Evolutionary conservation across 257 asterid species (phyloP).

Genomic region (Nicotiana paniculata): DNA sequence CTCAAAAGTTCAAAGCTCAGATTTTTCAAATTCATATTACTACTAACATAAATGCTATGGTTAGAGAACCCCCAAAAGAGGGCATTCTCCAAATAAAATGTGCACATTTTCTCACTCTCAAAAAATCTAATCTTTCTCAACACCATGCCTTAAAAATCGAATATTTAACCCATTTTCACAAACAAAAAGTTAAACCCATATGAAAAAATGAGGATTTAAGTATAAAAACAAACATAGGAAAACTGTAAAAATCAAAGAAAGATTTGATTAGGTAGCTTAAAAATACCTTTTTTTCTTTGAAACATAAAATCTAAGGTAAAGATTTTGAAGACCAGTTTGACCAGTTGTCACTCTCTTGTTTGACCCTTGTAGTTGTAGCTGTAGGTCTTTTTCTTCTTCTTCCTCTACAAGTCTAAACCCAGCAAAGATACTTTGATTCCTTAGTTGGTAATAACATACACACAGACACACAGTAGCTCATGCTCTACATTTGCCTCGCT

Average conservation of each 20-base stretch:
- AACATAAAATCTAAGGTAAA: neutral
- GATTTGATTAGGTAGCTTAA: slow-evolving; percentile 5
- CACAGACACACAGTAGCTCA: slow-evolving; percentile 17
- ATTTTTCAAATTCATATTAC: neutral
- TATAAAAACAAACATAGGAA: neutral
- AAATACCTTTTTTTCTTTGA: slow-evolving; percentile 4
- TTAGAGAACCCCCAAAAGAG: neutral
- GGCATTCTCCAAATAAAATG: neutral
- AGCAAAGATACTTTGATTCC: slow-evolving; percentile 30
- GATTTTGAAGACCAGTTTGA: neutral
- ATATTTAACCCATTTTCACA: slow-evolving; percentile 7
- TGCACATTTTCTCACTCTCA: neutral
- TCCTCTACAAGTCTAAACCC: slow-evolving; percentile 11
- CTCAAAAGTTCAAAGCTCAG: neutral
- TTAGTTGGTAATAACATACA: slow-evolving; percentile 24
- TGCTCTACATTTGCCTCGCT: slow-evolving; percentile 19
- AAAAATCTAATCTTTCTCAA: neutral
- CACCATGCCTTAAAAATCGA: slow-evolving; percentile 11
- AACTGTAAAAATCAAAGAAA: neutral
- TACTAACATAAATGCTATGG: neutral
- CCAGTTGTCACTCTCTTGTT: slow-evolving; percentile 5
- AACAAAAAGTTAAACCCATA: slow-evolving; percentile 15
- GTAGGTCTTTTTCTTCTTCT: neutral
- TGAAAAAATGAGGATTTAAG: slow-evolving; percentile 13
- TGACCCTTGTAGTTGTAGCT: neutral